phyloP scores from a whole-genome alignment of 257 asterid genomes.

The Euphrasia confusa region DNA sequence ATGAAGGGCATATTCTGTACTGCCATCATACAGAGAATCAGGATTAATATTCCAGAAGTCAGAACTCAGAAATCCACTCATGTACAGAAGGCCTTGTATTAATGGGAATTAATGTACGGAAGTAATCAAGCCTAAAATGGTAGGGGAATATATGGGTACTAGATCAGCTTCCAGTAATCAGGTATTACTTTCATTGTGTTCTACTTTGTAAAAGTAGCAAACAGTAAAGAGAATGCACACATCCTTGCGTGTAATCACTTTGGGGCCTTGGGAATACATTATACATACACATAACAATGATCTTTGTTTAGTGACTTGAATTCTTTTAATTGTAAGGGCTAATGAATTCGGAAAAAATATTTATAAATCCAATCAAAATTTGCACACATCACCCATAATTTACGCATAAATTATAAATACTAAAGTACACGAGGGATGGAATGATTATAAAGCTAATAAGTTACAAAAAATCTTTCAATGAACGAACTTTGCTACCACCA shows the following conservation, averaged over 20 bases:
- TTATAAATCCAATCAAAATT: neutral
- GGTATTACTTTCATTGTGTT: constrained; percentile 3
- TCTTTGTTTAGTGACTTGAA: neutral
- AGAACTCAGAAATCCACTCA: constrained; percentile 24
- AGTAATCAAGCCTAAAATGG: constrained; percentile 15
- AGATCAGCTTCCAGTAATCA: constrained; percentile 15
- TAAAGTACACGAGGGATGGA: neutral
- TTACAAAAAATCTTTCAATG: neutral
- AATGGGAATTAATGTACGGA: neutral
- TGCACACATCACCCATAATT: neutral
- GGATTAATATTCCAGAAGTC: constrained; percentile 34
- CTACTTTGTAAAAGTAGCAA: constrained; percentile 2
- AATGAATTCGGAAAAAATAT: neutral
- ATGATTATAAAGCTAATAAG: constrained; percentile 7
- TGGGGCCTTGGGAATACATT: neutral
- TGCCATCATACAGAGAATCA: constrained; percentile 42
- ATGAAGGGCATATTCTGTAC: constrained; percentile 93
- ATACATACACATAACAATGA: neutral
- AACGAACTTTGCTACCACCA: neutral
- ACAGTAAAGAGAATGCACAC: neutral
- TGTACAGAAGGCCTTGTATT: neutral
- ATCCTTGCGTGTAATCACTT: neutral
- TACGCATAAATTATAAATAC: neutral
- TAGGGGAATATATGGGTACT: neutral
- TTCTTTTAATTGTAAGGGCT: neutral